Evolutionary conservation across 305 asterid genomes (phyloP).

Genomic region (Solanum hybrid): DNA sequence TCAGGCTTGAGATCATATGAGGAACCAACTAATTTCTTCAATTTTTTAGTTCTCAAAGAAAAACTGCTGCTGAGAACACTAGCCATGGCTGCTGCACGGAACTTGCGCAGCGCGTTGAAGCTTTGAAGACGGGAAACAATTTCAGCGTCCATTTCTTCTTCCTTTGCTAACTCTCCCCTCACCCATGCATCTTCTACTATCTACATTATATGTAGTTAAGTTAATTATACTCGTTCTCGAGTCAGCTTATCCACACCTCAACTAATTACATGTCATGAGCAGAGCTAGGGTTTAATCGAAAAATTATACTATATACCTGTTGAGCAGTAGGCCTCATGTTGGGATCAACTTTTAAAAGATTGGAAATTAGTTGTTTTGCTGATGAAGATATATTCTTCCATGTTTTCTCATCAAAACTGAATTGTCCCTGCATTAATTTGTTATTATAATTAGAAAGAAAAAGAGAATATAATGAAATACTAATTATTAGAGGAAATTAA

Average conservation of each 20-base stretch:
- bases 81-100: slow-evolving; percentile 85
- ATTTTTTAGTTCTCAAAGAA: slow-evolving; percentile 52
- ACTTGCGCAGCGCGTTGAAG: slow-evolving; percentile 74
- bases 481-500: not conserved
- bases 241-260: not conserved
- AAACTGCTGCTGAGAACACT: slow-evolving; percentile 72
- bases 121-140: slow-evolving; percentile 58
- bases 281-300: not conserved
- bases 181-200: slow-evolving; percentile 80
- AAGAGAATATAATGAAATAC: not conserved
- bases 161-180: slow-evolving; percentile 60
- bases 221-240: too few species aligned
- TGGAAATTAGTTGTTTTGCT: slow-evolving; percentile 54
- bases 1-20: slow-evolving; percentile 66
- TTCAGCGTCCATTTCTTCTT: slow-evolving; percentile 76
- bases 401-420: slow-evolving; percentile 80
- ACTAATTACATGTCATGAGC: not conserved
- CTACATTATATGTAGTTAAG: slow-evolving; percentile 16
- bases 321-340: slow-evolving; percentile 59
- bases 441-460: not conserved
- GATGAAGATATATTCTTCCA: slow-evolving; percentile 81
- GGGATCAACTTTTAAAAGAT: slow-evolving; percentile 68
- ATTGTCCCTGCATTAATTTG: slow-evolving; percentile 38
- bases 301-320: slow-evolving; percentile 27
- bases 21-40: slow-evolving; percentile 63